phyloP scores from a whole-genome alignment of 192 early-diverging fungal species.

The Backusella morwellensis region DNA sequence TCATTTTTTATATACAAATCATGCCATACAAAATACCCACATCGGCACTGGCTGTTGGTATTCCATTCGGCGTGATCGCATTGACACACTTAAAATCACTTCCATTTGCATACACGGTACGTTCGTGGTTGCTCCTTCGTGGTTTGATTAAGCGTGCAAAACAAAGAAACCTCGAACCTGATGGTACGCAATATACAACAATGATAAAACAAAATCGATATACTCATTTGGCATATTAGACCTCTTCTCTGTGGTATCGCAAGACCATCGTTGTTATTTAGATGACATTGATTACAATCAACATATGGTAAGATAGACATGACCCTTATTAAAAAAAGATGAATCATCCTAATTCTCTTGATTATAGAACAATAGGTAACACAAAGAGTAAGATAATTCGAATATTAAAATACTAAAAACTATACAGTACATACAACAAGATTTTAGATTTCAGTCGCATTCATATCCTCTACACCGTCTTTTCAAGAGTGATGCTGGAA shows the following conservation, averaged over 20 bases:
- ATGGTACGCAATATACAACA: background rate
- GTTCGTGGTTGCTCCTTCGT: conserved; percentile 35
- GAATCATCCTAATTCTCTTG: background rate
- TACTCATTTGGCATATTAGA: conserved; percentile 3
- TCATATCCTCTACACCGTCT: conserved; percentile 25
- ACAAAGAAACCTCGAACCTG: conserved; percentile 14
- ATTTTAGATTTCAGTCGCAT: conserved; percentile 50
- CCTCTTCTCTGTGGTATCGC: conserved; percentile 34
- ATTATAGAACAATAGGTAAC: conserved; percentile 26
- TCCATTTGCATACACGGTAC: conserved; percentile 45
- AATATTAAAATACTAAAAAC: background rate
- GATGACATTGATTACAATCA: conserved; percentile 53
- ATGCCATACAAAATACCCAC: conserved; percentile 3
- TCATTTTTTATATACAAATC: background rate
- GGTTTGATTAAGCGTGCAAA: conserved; percentile 19
- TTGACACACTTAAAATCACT: conserved; percentile 40
- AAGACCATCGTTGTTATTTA: conserved; percentile 45
- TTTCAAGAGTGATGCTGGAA: conserved; percentile 29
- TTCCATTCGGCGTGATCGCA: conserved; percentile 25
- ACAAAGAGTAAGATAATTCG: background rate
- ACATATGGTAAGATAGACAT: conserved; percentile 41
- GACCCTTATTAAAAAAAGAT: background rate
- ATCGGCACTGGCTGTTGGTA: background rate
- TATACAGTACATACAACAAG: conserved; percentile 47
- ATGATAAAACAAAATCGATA: background rate